Conservation (phyloP, 2,329 filamentous ascomycete genomes). For the Drechslerella dactyloides region DNA sequence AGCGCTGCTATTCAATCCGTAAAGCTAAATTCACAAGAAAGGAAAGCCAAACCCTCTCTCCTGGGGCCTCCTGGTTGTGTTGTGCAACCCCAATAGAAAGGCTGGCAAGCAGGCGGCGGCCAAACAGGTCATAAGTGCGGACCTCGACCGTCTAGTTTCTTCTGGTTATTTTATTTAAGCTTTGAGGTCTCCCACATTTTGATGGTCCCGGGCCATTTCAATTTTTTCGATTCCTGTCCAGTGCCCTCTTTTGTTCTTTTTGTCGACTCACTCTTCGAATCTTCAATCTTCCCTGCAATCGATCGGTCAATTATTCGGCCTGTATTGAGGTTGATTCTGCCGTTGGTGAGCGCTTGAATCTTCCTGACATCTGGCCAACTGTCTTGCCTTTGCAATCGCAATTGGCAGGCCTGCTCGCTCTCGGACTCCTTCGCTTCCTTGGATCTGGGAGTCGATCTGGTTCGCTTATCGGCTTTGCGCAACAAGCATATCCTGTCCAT, state of each 20-base stretch:
- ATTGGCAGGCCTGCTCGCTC: conserved; percentile 24
- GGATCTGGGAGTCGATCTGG: conserved; percentile 50
- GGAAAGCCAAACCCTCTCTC: conserved; percentile 27
- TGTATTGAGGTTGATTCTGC: conserved; percentile 21
- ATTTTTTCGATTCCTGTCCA: conserved; percentile 35
- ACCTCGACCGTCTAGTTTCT: background rate
- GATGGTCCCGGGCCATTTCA: conserved; percentile 26
- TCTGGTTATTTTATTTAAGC: conserved; percentile 42
- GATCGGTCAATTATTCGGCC: conserved; percentile 21
- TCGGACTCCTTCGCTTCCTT: conserved; percentile 51
- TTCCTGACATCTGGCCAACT: background rate
- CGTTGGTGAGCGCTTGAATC: conserved; percentile 25
- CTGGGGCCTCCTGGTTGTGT: conserved; percentile 49
- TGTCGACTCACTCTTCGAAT: conserved; percentile 21
- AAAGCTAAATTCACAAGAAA: conserved; percentile 33
- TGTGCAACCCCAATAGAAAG: conserved; percentile 31
- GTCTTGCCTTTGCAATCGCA: conserved; percentile 7
- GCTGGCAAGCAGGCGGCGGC: conserved; percentile 5
- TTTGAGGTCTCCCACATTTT: conserved; percentile 46
- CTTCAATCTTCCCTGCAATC: conserved; percentile 26
- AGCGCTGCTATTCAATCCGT: conserved; percentile 4
- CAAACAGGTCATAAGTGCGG: background rate
- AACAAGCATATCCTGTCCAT: conserved; percentile 17
- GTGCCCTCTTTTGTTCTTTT: conserved; percentile 12
- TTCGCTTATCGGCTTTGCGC: conserved; percentile 51